These are phyloP conservation scores for Trichoderma atroviride DNA, from an alignment of 2,329 filamentous ascomycete genomes.

Conservation along the genomic window DNA sequence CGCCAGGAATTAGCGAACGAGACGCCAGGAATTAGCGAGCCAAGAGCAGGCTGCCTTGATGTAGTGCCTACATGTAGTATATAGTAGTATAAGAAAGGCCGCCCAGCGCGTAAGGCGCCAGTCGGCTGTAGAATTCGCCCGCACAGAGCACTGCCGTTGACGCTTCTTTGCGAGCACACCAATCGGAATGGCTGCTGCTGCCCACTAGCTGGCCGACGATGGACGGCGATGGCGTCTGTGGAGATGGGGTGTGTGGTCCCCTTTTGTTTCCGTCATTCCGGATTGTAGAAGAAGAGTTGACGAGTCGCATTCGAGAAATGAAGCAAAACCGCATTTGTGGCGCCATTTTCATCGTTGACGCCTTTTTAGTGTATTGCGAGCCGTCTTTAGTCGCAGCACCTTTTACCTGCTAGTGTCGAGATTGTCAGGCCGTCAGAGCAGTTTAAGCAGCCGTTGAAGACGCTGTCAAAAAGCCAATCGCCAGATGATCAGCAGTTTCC, in stretches of 20 bases:
- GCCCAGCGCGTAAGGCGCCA: background rate
- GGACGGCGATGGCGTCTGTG: constrained; percentile 12
- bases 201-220: background rate
- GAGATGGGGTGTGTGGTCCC: constrained; percentile 10
- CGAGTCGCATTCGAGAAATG: constrained; percentile 17
- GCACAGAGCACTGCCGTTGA: constrained; percentile 2
- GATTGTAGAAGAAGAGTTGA: background rate
- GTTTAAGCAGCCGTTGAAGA: background rate
- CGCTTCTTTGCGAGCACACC: constrained; percentile 6
- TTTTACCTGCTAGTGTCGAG: background rate
- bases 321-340: constrained; percentile 7
- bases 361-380: constrained; percentile 9
- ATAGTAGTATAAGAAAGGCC: background rate
- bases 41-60: background rate
- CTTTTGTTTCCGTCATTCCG: constrained; percentile 5
- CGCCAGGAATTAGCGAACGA: background rate
- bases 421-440: background rate
- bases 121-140: constrained; percentile 3
- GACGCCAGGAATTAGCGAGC: background rate
- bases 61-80: too few species aligned
- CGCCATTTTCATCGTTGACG: constrained; percentile 10
- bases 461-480: background rate
- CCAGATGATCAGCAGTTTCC: background rate
- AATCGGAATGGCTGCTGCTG: constrained; percentile 20
- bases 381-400: constrained; percentile 12